Conservation (phyloP, 768 basidiomycete species). For the Amanita polypyramis region DNA sequence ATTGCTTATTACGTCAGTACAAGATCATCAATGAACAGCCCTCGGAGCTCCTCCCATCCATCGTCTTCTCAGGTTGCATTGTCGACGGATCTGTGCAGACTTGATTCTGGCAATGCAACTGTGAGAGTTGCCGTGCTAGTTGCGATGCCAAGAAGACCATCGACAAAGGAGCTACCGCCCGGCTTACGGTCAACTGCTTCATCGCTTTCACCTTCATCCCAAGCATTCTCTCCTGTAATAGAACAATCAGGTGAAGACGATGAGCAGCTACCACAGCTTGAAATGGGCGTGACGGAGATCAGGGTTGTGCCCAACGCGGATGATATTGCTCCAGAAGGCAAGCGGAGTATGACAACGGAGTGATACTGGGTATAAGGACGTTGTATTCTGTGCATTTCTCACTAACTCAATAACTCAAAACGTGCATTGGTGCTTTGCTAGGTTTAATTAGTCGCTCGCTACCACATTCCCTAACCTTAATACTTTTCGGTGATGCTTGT, state of each 20-base stretch:
- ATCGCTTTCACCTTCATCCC: conserved; percentile 7
- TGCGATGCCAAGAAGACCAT: conserved; percentile 20
- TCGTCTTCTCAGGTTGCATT: conserved; percentile 3
- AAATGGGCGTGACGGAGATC: conserved; percentile 22
- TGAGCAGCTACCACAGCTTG: conserved; percentile 20
- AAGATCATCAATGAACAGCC: background rate
- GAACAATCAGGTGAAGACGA: conserved; percentile 7
- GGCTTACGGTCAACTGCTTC: conserved; percentile 5
- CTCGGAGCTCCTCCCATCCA: background rate
- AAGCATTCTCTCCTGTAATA: background rate
- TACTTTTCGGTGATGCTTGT: too few relatives aligned
- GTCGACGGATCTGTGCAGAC: background rate
- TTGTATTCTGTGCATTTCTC: background rate
- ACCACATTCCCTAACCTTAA: too few relatives aligned
- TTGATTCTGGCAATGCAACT: conserved; percentile 5
- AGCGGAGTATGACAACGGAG: background rate
- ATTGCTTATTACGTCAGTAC: background rate
- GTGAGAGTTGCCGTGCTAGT: conserved; percentile 23
- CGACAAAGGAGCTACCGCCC: conserved; percentile 7
- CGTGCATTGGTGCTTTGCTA: background rate
- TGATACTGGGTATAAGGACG: background rate
- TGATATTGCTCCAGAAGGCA: background rate
- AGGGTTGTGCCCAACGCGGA: conserved; percentile 9
- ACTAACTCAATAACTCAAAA: background rate
- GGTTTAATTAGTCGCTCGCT: too few relatives aligned